Percentiles rank a stretch among this genome's conserved stretches.
Evolutionary conservation across 2,329 filamentous ascomycete genomes (phyloP).

Genomic region (Diplodia intermedia): DNA sequence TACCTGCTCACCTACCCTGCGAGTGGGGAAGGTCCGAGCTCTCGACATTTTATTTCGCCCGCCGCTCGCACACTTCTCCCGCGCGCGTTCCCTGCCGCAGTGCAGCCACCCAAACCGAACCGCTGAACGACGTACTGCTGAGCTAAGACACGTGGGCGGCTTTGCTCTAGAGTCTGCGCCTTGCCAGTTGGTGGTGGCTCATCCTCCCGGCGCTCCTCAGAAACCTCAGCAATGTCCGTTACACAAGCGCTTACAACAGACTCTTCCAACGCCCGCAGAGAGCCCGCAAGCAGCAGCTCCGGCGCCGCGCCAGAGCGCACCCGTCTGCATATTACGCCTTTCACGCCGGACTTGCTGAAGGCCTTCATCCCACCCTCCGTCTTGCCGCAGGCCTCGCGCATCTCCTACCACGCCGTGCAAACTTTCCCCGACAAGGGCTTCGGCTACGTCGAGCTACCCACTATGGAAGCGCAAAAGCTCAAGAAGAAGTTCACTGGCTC

Average conservation of each 20-base stretch:
- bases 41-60: conserved; percentile 20
- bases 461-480: conserved; percentile 83
- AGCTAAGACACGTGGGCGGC: conserved; percentile 20
- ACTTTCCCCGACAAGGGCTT: conserved; percentile 90
- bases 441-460: conserved; percentile 86
- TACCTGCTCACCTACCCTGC: conserved; percentile 22
- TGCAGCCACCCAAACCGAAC: background rate
- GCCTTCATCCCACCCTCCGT: conserved; percentile 74
- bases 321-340: conserved; percentile 84
- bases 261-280: conserved; percentile 19
- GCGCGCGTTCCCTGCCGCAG: conserved; percentile 5
- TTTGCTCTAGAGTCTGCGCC: conserved; percentile 11
- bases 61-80: conserved; percentile 8
- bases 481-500: conserved; percentile 90
- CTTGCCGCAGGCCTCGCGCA: conserved; percentile 71
- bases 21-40: conserved; percentile 30
- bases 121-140: conserved; percentile 12
- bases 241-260: conserved; percentile 34
- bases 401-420: conserved; percentile 86
- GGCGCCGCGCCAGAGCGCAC: conserved; percentile 13
- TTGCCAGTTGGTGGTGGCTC: conserved; percentile 13
- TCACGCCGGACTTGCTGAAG: conserved; percentile 76
- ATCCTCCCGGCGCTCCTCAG: background rate
- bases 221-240: conserved; percentile 28
- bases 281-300: conserved; percentile 3